Evolutionary conservation across 176 grass and related monocot species (phyloP).

Genomic region (Alopecurus myosuroides): DNA sequence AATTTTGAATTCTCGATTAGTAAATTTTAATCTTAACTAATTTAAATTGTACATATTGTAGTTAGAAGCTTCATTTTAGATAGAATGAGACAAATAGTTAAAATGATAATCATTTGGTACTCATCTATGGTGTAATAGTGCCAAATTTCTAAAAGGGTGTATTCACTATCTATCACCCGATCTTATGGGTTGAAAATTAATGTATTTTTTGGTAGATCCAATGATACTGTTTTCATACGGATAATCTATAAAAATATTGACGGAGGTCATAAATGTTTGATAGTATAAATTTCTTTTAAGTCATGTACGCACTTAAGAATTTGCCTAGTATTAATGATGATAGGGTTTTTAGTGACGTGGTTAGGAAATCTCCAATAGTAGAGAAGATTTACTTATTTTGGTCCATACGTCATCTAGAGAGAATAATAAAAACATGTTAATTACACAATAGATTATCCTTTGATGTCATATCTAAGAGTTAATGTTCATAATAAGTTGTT

Average conservation of each 20-base stretch:
- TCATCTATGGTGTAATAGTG: not conserved
- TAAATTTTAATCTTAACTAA: not conserved
- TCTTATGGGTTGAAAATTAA: not conserved
- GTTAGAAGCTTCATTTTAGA: not conserved
- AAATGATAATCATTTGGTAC: not conserved
- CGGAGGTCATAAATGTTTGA: not conserved
- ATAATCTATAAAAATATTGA: too few relatives aligned
- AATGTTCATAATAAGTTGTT: not conserved
- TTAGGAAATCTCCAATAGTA: not conserved
- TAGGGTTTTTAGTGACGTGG: not conserved
- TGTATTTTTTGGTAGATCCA: not conserved
- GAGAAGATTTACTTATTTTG: not conserved
- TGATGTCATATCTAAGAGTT: not conserved
- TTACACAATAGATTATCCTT: not conserved
- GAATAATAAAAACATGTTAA: not conserved
- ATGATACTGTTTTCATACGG: not conserved
- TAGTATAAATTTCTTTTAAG: not conserved
- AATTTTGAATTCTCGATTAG: not conserved
- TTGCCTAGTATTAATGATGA: not conserved
- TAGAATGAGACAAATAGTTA: not conserved
- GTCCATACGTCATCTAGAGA: not conserved
- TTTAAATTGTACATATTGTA: too few relatives aligned
- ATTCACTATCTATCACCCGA: not conserved
- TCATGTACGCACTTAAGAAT: not conserved
- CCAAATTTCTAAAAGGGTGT: not conserved